Conservation (phyloP, 257 asterid genomes). For the Perilla frutescens region DNA sequence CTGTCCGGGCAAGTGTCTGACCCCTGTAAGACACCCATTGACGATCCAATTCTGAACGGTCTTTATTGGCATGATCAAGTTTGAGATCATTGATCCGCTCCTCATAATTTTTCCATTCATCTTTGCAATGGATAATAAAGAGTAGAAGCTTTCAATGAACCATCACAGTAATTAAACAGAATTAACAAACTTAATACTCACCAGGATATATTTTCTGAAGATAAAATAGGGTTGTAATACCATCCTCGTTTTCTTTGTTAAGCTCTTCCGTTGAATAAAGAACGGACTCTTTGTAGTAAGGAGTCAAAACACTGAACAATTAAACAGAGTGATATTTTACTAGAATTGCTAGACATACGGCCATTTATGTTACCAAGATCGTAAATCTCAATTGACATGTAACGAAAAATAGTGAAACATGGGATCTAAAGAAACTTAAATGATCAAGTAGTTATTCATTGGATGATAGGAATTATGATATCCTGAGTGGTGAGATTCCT, state of each 20-base stretch:
- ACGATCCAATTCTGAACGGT: constrained; percentile 67
- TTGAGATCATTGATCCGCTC: constrained; percentile 73
- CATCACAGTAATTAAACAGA: constrained; percentile 28
- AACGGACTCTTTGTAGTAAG: constrained; percentile 89
- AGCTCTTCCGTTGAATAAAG: constrained; percentile 92
- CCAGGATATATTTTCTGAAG: constrained; percentile 97
- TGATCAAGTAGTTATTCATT: background rate
- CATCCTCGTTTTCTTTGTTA: constrained; percentile 92
- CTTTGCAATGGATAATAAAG: constrained; percentile 40
- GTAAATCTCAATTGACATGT: constrained; percentile 16
- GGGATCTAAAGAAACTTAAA: constrained; percentile 11
- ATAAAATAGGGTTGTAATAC: constrained; percentile 85
- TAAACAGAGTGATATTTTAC: constrained; percentile 35
- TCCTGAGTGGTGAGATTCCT: no score
- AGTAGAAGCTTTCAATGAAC: constrained; percentile 28
- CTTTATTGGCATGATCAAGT: constrained; percentile 47
- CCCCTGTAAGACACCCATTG: constrained; percentile 98
- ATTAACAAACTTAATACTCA: constrained; percentile 40
- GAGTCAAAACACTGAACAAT: constrained; percentile 83
- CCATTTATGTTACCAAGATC: background rate
- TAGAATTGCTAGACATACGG: background rate
- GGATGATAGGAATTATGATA: background rate
- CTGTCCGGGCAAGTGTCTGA: constrained; percentile 98
- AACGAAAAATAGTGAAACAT: background rate
- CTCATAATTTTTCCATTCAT: constrained; percentile 88